A percentile compares a stretch with the other conserved stretches of the same genome.
phyloP scores from a whole-genome alignment of 768 basidiomycete species.

The Mycena galericulata region DNA sequence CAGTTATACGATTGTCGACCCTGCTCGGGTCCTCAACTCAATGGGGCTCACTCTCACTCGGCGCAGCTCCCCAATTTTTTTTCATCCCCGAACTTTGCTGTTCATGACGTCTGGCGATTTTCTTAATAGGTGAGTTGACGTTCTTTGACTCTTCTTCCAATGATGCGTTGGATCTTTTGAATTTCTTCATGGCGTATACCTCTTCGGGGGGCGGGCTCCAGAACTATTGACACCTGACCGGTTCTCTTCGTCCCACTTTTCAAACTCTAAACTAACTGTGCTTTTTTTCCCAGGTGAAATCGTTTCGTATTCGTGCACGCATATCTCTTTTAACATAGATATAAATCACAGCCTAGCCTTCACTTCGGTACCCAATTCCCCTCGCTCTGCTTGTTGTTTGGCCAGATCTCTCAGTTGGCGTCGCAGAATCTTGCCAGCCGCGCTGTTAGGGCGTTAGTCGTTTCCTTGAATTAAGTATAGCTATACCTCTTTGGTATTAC shows the following conservation, averaged over 20 bases:
- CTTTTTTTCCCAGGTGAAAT: conserved; percentile 2
- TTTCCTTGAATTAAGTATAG: neutral
- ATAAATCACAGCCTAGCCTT: conserved; percentile 49
- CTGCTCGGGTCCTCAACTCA: conserved; percentile 72
- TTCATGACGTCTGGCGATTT: conserved; percentile 47
- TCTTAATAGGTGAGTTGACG: conserved; percentile 33
- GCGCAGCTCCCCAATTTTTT: conserved; percentile 68
- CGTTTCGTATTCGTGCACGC: neutral
- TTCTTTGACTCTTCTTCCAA: conserved; percentile 38
- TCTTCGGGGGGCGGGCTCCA: conserved; percentile 77
- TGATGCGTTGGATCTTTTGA: conserved; percentile 78
- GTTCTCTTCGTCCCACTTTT: neutral
- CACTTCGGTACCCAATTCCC: conserved; percentile 42
- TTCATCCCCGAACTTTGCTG: conserved; percentile 62
- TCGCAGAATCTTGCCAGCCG: conserved; percentile 90
- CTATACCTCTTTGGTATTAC: conserved; percentile 75
- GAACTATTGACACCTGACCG: conserved; percentile 72
- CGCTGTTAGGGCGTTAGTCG: conserved; percentile 53
- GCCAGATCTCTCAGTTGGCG: conserved; percentile 79
- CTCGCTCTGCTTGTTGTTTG: conserved; percentile 63
- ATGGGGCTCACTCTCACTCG: conserved; percentile 93
- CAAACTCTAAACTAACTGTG: neutral
- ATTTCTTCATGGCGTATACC: conserved; percentile 96
- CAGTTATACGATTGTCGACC: conserved; percentile 86
- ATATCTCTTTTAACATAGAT: neutral